Evolutionary conservation across 768 basidiomycete genomes (phyloP).

Genomic region (Suillus alpinus): DNA sequence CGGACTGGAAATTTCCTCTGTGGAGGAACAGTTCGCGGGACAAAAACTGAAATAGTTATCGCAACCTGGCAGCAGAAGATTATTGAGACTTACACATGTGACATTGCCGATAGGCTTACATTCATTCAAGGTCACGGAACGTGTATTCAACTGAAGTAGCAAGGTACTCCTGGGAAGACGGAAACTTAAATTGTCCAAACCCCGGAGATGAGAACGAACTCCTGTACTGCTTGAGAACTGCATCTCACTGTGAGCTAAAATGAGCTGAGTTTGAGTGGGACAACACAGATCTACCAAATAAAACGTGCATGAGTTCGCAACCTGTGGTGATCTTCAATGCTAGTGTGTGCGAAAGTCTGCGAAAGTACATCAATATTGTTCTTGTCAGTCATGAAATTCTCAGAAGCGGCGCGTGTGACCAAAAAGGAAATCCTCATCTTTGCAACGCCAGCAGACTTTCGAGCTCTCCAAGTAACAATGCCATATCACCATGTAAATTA

Average conservation of each 20-base stretch:
- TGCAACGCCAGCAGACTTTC: too few relatives aligned
- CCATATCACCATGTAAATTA: background rate
- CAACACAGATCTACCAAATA: background rate
- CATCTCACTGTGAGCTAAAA: background rate
- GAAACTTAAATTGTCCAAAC: background rate
- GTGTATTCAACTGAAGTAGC: background rate
- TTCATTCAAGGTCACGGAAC: background rate
- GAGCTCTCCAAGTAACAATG: too few relatives aligned
- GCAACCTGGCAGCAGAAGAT: background rate
- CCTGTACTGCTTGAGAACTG: constrained; percentile 14
- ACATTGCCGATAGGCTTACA: constrained; percentile 13
- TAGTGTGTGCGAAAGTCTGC: background rate
- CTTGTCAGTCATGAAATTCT: background rate
- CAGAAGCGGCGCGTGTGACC: background rate
- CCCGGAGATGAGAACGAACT: constrained; percentile 13
- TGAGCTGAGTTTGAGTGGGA: background rate
- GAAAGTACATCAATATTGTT: background rate
- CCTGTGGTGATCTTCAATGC: background rate
- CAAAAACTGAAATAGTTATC: constrained; percentile 13
- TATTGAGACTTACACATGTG: constrained; percentile 16
- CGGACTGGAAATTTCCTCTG: background rate
- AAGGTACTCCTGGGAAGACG: constrained; percentile 13
- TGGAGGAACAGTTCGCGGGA: constrained; percentile 8
- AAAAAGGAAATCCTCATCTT: background rate
- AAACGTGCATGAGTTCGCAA: background rate